Conservation (phyloP, 148 eudicot species). For the Chenopodium berlandieri region DNA sequence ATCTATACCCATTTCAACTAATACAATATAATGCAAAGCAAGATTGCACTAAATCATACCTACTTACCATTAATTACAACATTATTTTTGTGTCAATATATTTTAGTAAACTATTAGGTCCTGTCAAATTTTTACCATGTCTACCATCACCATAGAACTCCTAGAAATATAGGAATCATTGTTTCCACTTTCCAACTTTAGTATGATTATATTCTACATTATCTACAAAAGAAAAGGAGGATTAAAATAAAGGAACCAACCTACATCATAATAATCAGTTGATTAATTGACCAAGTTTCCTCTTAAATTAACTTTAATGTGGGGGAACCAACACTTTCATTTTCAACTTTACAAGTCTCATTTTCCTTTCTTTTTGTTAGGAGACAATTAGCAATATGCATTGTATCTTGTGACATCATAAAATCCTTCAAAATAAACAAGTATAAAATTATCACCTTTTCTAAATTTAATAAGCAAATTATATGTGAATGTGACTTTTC, state of each 20-base stretch:
- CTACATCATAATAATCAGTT: background rate
- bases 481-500: background rate
- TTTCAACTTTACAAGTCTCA: slow-evolving; percentile 1
- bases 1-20: no score
- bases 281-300: background rate
- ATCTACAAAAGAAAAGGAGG: background rate
- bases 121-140: background rate
- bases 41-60: no score
- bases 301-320: background rate
- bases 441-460: background rate
- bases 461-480: background rate
- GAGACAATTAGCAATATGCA: slow-evolving; percentile 14
- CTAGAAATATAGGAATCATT: background rate
- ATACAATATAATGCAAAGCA: no score
- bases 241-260: background rate
- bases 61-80: no score
- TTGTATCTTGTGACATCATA: slow-evolving; percentile 27
- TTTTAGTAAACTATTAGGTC: background rate
- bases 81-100: no score
- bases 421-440: slow-evolving; percentile 10
- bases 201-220: background rate
- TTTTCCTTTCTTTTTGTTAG: background rate
- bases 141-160: background rate
- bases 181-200: background rate
- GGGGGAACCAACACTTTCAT: background rate